phyloP scores from a whole-genome alignment of 768 basidiomycete species.

The Lentinula boryana region DNA sequence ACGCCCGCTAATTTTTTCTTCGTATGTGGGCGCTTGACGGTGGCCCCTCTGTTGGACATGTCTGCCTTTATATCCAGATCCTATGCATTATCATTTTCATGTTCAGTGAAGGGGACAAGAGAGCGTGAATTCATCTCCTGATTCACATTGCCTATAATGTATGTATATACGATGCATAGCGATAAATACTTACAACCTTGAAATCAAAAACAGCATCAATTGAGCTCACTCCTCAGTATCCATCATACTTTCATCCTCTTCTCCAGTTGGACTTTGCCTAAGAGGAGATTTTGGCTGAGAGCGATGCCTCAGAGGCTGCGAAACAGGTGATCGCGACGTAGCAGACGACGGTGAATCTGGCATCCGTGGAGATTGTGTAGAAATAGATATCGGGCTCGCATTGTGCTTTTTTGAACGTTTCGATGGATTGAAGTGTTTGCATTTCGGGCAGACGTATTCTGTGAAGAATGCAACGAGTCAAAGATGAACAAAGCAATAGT shows the following conservation, averaged over 20 bases:
- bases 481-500: background rate
- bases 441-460: slow-evolving; percentile 88
- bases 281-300: background rate
- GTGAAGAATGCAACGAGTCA: background rate
- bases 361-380: background rate
- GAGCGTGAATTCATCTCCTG: background rate
- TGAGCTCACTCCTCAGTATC: background rate
- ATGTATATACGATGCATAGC: background rate
- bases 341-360: background rate
- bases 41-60: background rate
- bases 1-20: background rate
- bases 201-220: background rate
- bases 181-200: background rate
- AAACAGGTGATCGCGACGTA: background rate
- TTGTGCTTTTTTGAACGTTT: slow-evolving; percentile 24
- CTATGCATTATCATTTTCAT: background rate
- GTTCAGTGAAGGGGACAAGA: background rate
- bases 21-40: background rate
- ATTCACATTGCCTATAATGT: too few relatives aligned
- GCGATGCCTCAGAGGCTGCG: background rate
- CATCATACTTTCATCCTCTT: slow-evolving; percentile 1
- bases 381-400: background rate
- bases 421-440: slow-evolving; percentile 73
- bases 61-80: background rate
- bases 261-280: background rate